Evolutionary conservation across 306 rosid species (phyloP), one percentile per base, ranked within the genome.

Genomic region (Citrullus colocynthis): DNA sequence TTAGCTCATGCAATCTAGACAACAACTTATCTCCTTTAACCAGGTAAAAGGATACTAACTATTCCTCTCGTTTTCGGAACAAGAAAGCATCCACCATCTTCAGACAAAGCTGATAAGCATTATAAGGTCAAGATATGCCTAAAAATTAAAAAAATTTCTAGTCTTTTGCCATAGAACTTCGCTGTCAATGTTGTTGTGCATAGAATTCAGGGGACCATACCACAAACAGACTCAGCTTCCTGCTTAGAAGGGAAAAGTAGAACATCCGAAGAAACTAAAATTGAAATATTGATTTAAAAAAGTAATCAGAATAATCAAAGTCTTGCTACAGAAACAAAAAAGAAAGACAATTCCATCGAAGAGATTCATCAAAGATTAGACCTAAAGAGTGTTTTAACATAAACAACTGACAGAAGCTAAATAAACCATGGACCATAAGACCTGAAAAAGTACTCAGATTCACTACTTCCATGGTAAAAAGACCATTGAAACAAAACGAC

Each of bases 381-480:
- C 49, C 67, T 56, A 36, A 36, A 51, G 48, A 58, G 24, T 45
- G 1, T 44, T 69, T 70, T 44, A 57, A 76, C 54, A 76, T n/a
- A 67, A 70, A 41, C 58, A 80, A 81, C 86, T 74, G 77, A 81
- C 48, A 76, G 74, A 57, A 81, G 66, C 83, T 78, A 20, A 83
- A 78, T 24, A 74, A 80, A 60, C 78, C 78, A 54, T 74, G 78
- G 78, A 74, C 59, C 63, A 79, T 81, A 80, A 81, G 83, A 84
- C 87, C 91, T 88, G 91, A 84, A 86, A 76, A 79, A 71, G 78
- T 44, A 78, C 73, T 80, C 86, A 85, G 88, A 83, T 8, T 17
- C 49, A 52, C 63, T 51, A 84, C 83, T 83, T 74, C 78, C 78
- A 54, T 52, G 78, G 62, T 52, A 36, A 32, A 24, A 74, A 74